Evolutionary conservation across 2,329 filamentous ascomycete genomes (phyloP).

Genomic region (Colletotrichum destructivum): DNA sequence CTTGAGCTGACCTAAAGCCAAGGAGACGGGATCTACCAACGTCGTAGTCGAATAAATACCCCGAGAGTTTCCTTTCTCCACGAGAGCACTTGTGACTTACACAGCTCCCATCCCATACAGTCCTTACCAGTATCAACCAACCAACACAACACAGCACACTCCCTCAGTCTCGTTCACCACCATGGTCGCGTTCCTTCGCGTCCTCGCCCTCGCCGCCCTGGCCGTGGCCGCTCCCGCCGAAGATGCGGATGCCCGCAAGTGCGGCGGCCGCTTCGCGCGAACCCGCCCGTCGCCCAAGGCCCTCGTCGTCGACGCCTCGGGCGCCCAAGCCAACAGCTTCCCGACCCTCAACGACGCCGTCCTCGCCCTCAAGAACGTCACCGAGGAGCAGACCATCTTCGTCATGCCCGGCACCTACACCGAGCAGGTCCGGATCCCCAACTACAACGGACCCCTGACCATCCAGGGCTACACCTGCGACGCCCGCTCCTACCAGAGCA

Average conservation of each 20-base stretch:
- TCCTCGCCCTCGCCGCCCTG: constrained; percentile 4
- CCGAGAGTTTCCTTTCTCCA: not conserved
- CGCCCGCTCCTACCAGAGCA: constrained; percentile 61
- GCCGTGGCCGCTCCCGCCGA: constrained; percentile 9
- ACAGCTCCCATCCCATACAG: not conserved
- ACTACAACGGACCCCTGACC: constrained; percentile 54
- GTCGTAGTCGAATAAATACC: constrained; percentile 18
- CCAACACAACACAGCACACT: too few relatives aligned
- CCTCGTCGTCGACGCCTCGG: constrained; percentile 31
- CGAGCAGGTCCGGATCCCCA: constrained; percentile 37
- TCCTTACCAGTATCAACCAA: not conserved
- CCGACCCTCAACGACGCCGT: constrained; percentile 35
- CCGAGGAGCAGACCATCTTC: constrained; percentile 58
- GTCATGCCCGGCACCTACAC: constrained; percentile 73
- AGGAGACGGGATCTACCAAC: not conserved
- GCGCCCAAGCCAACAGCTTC: constrained; percentile 33
- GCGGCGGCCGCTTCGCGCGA: constrained; percentile 25
- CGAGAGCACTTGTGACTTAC: not conserved
- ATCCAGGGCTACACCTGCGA: constrained; percentile 69
- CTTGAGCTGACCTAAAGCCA: too few relatives aligned
- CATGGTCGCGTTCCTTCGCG: constrained; percentile 29
- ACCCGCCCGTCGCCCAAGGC: constrained; percentile 11
- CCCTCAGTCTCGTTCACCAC: not conserved
- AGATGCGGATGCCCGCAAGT: constrained; percentile 5
- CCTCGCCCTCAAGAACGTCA: constrained; percentile 43